Evolutionary conservation across 768 basidiomycete species (phyloP), one percentile per base, ranked within the genome.

Genomic region (Strobilomyces dryophilus): DNA sequence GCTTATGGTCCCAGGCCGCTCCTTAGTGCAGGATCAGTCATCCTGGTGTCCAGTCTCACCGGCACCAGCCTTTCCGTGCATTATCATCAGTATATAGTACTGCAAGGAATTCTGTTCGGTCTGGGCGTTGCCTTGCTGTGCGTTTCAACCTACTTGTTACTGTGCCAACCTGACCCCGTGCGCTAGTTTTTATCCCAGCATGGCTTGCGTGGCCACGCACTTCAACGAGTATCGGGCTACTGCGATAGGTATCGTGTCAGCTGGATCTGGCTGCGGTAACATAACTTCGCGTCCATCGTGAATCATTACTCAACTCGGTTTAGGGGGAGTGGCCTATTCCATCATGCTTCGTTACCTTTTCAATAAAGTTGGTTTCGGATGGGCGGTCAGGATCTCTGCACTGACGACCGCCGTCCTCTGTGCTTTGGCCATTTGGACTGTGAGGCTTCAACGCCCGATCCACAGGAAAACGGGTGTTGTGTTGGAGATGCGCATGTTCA

Each of bases 271-370:
- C 51, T 64, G 80, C 51, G 85, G 85, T 83, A 53, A 55, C 21
- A 49, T 49, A n/a, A 9, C 47, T 45, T 48, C 47, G 52, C 51
- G 47, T 53, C 50, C 5, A 1, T 18, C 61, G 59, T 40, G 53
- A 50, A 59, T 67, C 58, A 39, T 49, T 46, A 47, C 69, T 62
- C 20, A 59, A 52, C 32, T 52, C 3, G 21, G 21, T 31, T 46
- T 61, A 79, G 89, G 89, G 21, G 86, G 86, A 10, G 82, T 87
- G 4, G 68, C 84, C n/a, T 87, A 80, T 57, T 83, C 86, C 0
- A 78, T 88, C 45, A 71, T 84, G 70, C 73, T 87, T 20, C 80
- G 80, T 58, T 69, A 69, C 32, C 78, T 87, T 26, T 84, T 87
- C 61, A 59, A 67, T 41, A 54, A 58, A 27, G 65, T 84, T 31